These are phyloP conservation scores for Amylocystis lapponica DNA, from an alignment of 768 basidiomycete species.

Conservation along the genomic window DNA sequence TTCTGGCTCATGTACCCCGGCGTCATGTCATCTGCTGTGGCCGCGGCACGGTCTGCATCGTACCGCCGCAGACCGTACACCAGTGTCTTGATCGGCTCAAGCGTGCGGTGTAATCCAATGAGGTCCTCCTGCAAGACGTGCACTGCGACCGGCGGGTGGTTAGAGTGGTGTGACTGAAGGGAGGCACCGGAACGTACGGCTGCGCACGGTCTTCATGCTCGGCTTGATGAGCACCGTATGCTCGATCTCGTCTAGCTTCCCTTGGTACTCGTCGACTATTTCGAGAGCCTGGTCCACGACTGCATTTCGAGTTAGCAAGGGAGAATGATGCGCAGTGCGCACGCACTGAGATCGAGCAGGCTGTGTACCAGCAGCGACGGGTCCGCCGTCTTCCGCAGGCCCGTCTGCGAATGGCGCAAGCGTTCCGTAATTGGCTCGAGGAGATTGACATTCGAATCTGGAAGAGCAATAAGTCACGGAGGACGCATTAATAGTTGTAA, in stretches of 20 bases:
- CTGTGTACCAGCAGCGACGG: slow-evolving; percentile 61
- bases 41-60: slow-evolving; percentile 56
- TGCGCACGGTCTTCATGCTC: slow-evolving; percentile 11
- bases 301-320: slow-evolving; percentile 15
- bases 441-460: slow-evolving; percentile 36
- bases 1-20: slow-evolving; percentile 59
- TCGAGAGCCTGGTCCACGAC: slow-evolving; percentile 63
- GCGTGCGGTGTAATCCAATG: slow-evolving; percentile 60
- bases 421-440: slow-evolving; percentile 49
- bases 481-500: not conserved
- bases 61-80: slow-evolving; percentile 60
- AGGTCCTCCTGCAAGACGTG: slow-evolving; percentile 70
- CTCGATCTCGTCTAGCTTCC: slow-evolving; percentile 41
- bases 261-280: slow-evolving; percentile 60
- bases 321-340: not conserved
- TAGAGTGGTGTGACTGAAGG: no score
- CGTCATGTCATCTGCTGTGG: slow-evolving; percentile 36
- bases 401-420: slow-evolving; percentile 47
- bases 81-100: slow-evolving; percentile 60
- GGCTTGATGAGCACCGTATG: slow-evolving; percentile 11
- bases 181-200: not conserved
- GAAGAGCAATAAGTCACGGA: not conserved
- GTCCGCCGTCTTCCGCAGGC: slow-evolving; percentile 55
- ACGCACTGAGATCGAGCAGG: slow-evolving; percentile 47
- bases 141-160: slow-evolving; percentile 34